These are phyloP conservation scores for Actinomucor elegans DNA, from an alignment of 371 early-diverging fungal species.

Conservation along the genomic window DNA sequence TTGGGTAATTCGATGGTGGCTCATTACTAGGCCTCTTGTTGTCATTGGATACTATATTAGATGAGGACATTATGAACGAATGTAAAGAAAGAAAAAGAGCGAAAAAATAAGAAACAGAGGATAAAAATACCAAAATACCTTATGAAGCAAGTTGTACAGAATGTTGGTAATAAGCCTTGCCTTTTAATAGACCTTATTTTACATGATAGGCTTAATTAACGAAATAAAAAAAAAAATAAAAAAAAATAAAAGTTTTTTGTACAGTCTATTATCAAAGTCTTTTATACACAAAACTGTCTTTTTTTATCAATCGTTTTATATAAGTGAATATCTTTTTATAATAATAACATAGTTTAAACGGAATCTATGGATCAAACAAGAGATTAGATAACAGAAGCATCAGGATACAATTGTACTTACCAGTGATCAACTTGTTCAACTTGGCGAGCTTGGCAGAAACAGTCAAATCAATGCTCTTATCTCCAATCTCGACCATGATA, in stretches of 20 bases:
- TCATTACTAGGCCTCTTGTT: too few relatives aligned
- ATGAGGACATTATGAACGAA: conserved; percentile 1
- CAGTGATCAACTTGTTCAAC: conserved; percentile 87
- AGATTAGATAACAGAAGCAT: neutral
- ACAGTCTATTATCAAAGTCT: too few relatives aligned
- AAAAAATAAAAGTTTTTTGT: too few relatives aligned
- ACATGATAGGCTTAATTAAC: too few relatives aligned
- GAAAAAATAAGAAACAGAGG: neutral
- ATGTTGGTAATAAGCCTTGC: too few relatives aligned
- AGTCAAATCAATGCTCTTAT: conserved; percentile 97
- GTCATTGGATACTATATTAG: too few relatives aligned
- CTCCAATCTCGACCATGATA: conserved; percentile 94
- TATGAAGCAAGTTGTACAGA: conserved; percentile 4
- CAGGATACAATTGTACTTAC: conserved; percentile 27
- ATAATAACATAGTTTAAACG: conserved; percentile 12
- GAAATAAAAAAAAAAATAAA: too few relatives aligned
- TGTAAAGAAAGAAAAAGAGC: neutral
- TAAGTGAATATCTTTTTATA: conserved; percentile 12
- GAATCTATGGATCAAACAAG: conserved; percentile 13
- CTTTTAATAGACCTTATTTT: too few relatives aligned
- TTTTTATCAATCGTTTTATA: too few relatives aligned
- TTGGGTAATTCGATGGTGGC: conserved; percentile 10
- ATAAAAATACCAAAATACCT: neutral
- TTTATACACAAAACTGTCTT: too few relatives aligned
- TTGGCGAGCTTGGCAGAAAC: conserved; percentile 93